A percentile compares a stretch with the other conserved stretches of the same genome.
These are phyloP conservation scores for Gremmenia infestans DNA, from an alignment of 2,329 filamentous ascomycete species.

Conservation along the genomic window DNA sequence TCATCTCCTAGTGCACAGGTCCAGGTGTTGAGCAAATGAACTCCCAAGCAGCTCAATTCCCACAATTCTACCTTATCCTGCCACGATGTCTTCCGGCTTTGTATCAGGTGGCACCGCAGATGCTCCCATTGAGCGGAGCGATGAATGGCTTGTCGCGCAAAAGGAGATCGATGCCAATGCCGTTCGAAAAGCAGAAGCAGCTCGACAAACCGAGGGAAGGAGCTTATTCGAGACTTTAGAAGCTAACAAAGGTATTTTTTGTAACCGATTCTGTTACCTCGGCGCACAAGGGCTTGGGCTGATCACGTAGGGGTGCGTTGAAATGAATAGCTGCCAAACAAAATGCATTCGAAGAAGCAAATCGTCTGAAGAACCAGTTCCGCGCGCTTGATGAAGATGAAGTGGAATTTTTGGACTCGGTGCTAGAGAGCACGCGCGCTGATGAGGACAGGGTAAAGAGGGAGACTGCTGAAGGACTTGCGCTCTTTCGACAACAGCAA, in stretches of 20 bases:
- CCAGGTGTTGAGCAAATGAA: no score
- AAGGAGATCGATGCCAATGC: conserved; percentile 35
- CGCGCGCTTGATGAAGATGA: conserved; percentile 74
- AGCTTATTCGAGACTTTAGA: conserved; percentile 71
- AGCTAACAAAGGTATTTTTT: conserved; percentile 66
- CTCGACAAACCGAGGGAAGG: conserved; percentile 41
- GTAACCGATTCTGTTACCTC: conserved; percentile 2
- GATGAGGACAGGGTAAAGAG: conserved; percentile 50
- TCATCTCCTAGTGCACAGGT: no score
- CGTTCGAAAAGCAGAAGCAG: conserved; percentile 33
- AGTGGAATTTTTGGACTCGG: conserved; percentile 65
- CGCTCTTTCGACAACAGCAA: conserved; percentile 50
- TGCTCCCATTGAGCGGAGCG: conserved; percentile 35
- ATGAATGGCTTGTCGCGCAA: conserved; percentile 32
- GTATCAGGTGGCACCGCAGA: conserved; percentile 46
- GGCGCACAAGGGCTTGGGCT: conserved; percentile 13
- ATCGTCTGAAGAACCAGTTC: conserved; percentile 70
- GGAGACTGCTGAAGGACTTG: conserved; percentile 54
- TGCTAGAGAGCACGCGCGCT: conserved; percentile 43
- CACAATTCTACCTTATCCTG: neutral
- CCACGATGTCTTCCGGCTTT: conserved; percentile 43
- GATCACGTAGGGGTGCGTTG: conserved; percentile 31
- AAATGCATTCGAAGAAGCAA: conserved; percentile 73
- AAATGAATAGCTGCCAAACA: conserved; percentile 63
- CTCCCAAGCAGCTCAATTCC: neutral